These are phyloP conservation scores for Cutaneotrichosporon sp. DNA, from an alignment of 1,284 basidiomycete genomes.

Conservation along the genomic window DNA sequence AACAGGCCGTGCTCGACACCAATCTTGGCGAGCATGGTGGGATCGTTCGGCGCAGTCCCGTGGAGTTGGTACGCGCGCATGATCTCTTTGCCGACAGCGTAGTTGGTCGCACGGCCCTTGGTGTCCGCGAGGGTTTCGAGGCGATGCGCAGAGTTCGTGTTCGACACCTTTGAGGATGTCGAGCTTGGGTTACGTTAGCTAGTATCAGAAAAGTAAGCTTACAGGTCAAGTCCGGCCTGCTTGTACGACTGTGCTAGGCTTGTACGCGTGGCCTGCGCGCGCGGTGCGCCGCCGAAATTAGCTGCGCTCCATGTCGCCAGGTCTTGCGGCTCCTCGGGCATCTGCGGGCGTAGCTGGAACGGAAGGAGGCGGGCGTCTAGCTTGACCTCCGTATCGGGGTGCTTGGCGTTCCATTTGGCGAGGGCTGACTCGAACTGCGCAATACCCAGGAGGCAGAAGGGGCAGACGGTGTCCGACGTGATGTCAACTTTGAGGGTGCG, in stretches of 20 bases:
- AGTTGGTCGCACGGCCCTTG: slow-evolving; percentile 43
- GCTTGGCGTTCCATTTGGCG: not conserved
- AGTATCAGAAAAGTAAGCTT: not conserved
- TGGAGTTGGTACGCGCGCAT: slow-evolving; percentile 51
- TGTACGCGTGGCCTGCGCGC: not conserved
- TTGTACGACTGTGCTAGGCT: not conserved
- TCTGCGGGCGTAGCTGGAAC: slow-evolving; percentile 4
- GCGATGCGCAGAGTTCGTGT: slow-evolving; percentile 51
- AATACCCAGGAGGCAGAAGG: slow-evolving; percentile 9
- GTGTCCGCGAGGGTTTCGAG: slow-evolving; percentile 38
- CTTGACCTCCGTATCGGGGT: slow-evolving; percentile 1
- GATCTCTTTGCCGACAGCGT: slow-evolving; percentile 35
- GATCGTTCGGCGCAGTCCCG: slow-evolving; percentile 46
- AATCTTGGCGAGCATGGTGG: slow-evolving; percentile 38
- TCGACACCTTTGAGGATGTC: not conserved
- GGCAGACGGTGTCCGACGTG: slow-evolving; percentile 10
- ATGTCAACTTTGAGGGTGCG: slow-evolving; percentile 12
- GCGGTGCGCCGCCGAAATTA: not conserved
- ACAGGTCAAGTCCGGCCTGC: slow-evolving; percentile 5
- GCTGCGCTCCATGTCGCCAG: not conserved
- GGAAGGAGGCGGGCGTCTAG: not conserved
- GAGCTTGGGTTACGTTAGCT: not conserved
- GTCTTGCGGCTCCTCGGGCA: slow-evolving; percentile 1
- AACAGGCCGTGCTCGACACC: slow-evolving; percentile 50
- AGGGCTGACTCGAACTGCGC: slow-evolving; percentile 3